Evolutionary conservation across 2,329 filamentous ascomycete species (phyloP).

Genomic region (Nemania sp.): DNA sequence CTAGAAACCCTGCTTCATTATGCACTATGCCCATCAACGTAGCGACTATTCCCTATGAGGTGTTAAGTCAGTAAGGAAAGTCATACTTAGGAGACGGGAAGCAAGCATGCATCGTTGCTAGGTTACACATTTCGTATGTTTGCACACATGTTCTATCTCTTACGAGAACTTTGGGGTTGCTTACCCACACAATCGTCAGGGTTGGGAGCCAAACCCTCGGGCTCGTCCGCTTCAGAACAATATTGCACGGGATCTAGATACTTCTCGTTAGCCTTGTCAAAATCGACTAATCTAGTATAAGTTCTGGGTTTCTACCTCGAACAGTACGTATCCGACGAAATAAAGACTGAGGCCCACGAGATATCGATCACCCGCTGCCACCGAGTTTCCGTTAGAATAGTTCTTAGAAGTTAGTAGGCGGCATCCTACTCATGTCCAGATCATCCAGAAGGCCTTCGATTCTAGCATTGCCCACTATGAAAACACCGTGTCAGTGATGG

Average conservation of each 20-base stretch:
- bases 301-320: conserved; percentile 57
- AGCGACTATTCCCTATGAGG: conserved; percentile 60
- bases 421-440: conserved; percentile 63
- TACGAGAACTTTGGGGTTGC: conserved; percentile 1
- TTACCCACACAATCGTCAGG: conserved; percentile 64
- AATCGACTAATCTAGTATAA: not conserved
- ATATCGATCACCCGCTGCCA: conserved; percentile 69
- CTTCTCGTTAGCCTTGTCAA: conserved; percentile 24
- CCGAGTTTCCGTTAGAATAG: conserved; percentile 4
- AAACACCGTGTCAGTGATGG: conserved; percentile 20
- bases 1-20: conserved; percentile 63
- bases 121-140: not conserved
- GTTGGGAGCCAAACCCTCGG: conserved; percentile 69
- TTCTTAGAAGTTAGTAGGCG: not conserved
- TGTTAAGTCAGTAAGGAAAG: conserved; percentile 5
- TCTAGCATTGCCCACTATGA: conserved; percentile 67
- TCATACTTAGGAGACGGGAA: not conserved
- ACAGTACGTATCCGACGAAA: conserved; percentile 71
- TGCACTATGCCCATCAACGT: conserved; percentile 64
- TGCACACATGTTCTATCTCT: not conserved
- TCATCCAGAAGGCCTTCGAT: conserved; percentile 67
- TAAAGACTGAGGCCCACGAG: conserved; percentile 74
- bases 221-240: conserved; percentile 70
- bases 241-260: conserved; percentile 68
- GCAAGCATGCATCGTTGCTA: not conserved